Percentiles rank a stretch among this genome's conserved stretches.
These are phyloP conservation scores for Clonostachys solani DNA, from an alignment of 2,329 filamentous ascomycete species.

Conservation along the genomic window DNA sequence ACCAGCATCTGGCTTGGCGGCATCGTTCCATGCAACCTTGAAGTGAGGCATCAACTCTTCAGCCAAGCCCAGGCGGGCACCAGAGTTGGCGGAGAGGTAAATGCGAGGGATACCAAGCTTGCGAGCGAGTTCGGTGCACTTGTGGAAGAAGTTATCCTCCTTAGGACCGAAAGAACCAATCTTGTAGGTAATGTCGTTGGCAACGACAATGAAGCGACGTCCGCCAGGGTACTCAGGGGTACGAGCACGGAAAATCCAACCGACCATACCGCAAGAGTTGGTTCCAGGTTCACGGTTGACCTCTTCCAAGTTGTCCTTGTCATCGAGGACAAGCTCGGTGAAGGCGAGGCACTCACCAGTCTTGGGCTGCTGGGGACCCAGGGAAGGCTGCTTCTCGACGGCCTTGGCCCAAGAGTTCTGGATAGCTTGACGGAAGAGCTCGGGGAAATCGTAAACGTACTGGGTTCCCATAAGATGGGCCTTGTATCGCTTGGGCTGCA, in stretches of 20 bases:
- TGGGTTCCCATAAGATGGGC: conserved; percentile 98
- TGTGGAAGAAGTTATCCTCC: conserved; percentile 98
- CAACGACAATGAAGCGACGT: conserved; percentile 89
- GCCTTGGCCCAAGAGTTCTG: conserved; percentile 89
- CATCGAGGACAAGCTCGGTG: conserved; percentile 91
- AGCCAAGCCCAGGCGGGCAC: conserved; percentile 93
- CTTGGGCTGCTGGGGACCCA: conserved; percentile 77
- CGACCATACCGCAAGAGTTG: conserved; percentile 97
- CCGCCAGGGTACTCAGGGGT: conserved; percentile 95
- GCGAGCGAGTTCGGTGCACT: conserved; percentile 94
- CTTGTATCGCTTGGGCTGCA: conserved; percentile 99
- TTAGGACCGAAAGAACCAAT: conserved; percentile 96
- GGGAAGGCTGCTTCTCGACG: conserved; percentile 65
- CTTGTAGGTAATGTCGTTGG: conserved; percentile 99
- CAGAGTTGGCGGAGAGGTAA: conserved; percentile 97
- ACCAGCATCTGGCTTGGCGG: conserved; percentile 73
- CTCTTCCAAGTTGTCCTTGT: conserved; percentile 86
- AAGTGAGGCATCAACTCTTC: conserved; percentile 97
- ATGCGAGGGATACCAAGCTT: conserved; percentile 94
- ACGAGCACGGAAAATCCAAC: conserved; percentile 91
- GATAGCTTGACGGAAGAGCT: conserved; percentile 96
- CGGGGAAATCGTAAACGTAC: conserved; percentile 99
- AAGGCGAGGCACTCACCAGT: conserved; percentile 90
- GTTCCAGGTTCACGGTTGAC: conserved; percentile 92
- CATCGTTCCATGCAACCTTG: conserved; percentile 94